phyloP scores from a whole-genome alignment of 169 alveolate species.

The Eimeria praecox region DNA sequence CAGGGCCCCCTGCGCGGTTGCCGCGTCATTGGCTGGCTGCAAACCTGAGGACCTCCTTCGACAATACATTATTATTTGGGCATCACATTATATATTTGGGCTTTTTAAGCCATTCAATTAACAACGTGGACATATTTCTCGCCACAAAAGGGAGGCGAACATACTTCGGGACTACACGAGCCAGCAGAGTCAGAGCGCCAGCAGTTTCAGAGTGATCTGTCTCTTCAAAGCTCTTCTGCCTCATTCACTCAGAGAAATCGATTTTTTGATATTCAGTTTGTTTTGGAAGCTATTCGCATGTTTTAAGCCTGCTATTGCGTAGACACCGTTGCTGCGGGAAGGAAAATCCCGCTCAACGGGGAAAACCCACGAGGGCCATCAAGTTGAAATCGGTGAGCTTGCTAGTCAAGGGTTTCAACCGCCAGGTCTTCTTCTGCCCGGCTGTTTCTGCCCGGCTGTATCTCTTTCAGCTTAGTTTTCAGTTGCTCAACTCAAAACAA shows the following conservation, averaged over 20 bases:
- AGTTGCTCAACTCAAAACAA: not conserved
- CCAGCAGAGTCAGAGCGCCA: too few relatives aligned
- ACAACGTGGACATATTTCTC: conserved; percentile 15
- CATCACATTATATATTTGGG: conserved; percentile 38
- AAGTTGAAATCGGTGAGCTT: conserved; percentile 4
- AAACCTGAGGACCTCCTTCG: conserved; percentile 33
- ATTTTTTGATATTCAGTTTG: conserved; percentile 37
- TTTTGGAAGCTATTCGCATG: conserved; percentile 17
- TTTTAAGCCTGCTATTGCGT: not conserved
- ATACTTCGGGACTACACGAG: conserved; percentile 35
- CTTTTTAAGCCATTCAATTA: not conserved
- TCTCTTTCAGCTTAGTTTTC: not conserved
- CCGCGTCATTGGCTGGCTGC: conserved; percentile 44
- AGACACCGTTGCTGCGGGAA: not conserved
- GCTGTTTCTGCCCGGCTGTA: not conserved
- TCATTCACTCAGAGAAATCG: not conserved
- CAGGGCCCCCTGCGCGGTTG: conserved; percentile 73
- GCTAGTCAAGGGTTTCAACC: not conserved
- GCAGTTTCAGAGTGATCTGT: conserved; percentile 41
- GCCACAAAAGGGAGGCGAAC: not conserved
- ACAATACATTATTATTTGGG: not conserved
- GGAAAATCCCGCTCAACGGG: not conserved
- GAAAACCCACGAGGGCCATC: conserved; percentile 40
- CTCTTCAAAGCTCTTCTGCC: conserved; percentile 13
- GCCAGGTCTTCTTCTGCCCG: not conserved